These are phyloP conservation scores for Phlebiopsis flavidoalba DNA, from an alignment of 768 basidiomycete genomes.

Conservation along the genomic window DNA sequence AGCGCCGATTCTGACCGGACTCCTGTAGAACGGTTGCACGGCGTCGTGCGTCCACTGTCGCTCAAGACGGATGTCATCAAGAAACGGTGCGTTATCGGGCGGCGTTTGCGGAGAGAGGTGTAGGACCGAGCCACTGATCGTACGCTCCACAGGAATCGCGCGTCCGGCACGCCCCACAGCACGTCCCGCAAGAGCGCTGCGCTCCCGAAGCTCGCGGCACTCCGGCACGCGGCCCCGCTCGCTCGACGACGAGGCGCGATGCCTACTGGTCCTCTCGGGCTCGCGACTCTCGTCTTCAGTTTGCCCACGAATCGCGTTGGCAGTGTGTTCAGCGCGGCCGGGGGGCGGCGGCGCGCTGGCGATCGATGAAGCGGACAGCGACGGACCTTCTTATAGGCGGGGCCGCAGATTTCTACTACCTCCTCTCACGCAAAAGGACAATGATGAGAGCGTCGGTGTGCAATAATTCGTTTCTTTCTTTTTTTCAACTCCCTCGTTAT, in stretches of 20 bases:
- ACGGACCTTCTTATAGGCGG: slow-evolving; percentile 70
- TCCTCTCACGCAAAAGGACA: slow-evolving; percentile 21
- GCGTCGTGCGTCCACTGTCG: slow-evolving; percentile 89
- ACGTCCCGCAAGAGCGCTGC: slow-evolving; percentile 59
- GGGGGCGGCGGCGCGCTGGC: slow-evolving; percentile 26
- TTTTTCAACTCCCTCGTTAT: slow-evolving; percentile 30
- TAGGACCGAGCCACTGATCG: no score
- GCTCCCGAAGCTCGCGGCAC: slow-evolving; percentile 73
- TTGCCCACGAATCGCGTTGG: slow-evolving; percentile 29
- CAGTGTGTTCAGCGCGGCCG: slow-evolving; percentile 18
- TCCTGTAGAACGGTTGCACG: slow-evolving; percentile 83
- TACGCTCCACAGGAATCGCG: slow-evolving; percentile 56
- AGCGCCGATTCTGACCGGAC: slow-evolving; percentile 1
- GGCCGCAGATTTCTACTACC: slow-evolving; percentile 37
- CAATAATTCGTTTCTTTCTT: slow-evolving; percentile 17
- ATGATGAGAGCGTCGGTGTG: slow-evolving; percentile 18
- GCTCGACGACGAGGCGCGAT: slow-evolving; percentile 61
- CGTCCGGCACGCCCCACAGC: slow-evolving; percentile 67
- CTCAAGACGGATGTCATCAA: slow-evolving; percentile 98
- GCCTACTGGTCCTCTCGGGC: slow-evolving; percentile 30
- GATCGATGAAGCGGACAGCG: slow-evolving; percentile 80
- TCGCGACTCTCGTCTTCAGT: slow-evolving; percentile 34
- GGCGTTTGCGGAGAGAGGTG: no score
- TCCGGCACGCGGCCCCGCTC: slow-evolving; percentile 59
- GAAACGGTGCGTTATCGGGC: slow-evolving; percentile 58